phyloP scores from a whole-genome alignment of 345 rosid genomes.

The Dipteronia dyeriana region DNA sequence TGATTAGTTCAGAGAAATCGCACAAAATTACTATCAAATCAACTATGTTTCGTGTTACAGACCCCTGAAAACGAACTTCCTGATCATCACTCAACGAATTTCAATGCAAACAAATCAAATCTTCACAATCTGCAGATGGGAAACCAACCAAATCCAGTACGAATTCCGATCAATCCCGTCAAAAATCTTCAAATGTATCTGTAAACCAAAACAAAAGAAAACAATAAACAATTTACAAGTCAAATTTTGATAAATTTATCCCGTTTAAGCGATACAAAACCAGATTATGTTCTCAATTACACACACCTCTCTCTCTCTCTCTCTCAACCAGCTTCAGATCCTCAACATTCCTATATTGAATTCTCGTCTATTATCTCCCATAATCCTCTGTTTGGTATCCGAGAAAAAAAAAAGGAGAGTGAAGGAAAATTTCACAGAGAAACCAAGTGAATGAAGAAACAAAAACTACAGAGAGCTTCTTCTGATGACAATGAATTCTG shows the following conservation, averaged over 20 bases:
- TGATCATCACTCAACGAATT: slow-evolving; percentile 4
- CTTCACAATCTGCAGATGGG: slow-evolving; percentile 14
- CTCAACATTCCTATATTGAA: slow-evolving; percentile 27
- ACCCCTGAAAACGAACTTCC: slow-evolving; percentile 14
- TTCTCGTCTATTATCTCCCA: not conserved
- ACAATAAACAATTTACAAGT: not conserved
- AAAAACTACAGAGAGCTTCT: slow-evolving; percentile 15
- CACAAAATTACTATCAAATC: not conserved
- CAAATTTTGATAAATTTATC: not conserved
- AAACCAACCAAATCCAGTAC: slow-evolving; percentile 12
- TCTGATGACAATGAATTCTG: slow-evolving; percentile 11
- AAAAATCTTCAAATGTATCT: slow-evolving; percentile 21
- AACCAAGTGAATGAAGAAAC: slow-evolving; percentile 16
- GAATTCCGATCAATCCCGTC: not conserved
- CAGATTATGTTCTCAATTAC: slow-evolving; percentile 20
- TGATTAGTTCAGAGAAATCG: slow-evolving; percentile 10
- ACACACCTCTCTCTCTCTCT: slow-evolving; percentile 22
- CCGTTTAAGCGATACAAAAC: not conserved
- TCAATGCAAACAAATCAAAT: slow-evolving; percentile 13
- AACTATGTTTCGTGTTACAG: not conserved
- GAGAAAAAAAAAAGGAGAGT: slow-evolving; percentile 31
- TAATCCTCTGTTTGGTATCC: slow-evolving; percentile 31
- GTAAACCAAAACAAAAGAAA: slow-evolving; percentile 16
- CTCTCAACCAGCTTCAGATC: slow-evolving; percentile 27
- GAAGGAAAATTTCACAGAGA: slow-evolving; percentile 36